Evolutionary conservation across 139 green algal species (phyloP).

Genomic region (Monoraphidium neglectum): DNA sequence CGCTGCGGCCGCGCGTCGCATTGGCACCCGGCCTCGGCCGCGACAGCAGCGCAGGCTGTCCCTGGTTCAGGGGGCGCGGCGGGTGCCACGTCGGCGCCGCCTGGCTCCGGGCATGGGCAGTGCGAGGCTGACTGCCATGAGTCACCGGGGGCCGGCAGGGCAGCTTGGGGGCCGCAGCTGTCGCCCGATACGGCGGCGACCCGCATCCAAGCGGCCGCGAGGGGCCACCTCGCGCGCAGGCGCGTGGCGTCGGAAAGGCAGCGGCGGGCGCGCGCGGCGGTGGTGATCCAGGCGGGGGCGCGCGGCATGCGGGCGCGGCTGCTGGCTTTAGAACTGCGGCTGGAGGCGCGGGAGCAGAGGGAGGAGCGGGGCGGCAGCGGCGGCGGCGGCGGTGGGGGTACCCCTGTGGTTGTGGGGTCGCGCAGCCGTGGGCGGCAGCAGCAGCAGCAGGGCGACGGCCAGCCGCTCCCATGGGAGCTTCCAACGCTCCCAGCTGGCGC

Average conservation of each 20-base stretch:
- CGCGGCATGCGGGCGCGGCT: neutral
- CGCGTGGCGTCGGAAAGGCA: neutral
- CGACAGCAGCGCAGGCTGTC: neutral
- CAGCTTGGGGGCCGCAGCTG: neutral
- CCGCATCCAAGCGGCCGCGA: conserved; percentile 4
- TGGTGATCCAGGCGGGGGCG: conserved; percentile 11
- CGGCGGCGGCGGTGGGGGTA: too few species aligned
- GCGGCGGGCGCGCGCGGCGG: neutral
- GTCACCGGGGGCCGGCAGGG: neutral
- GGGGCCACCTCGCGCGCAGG: conserved; percentile 6
- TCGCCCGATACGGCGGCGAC: conserved; percentile 1
- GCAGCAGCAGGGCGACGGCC: too few species aligned
- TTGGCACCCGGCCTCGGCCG: neutral
- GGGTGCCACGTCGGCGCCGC: neutral
- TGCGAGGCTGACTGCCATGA: too few species aligned
- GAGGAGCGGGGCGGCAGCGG: too few species aligned
- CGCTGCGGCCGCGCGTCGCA: neutral
- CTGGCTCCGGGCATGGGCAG: neutral
- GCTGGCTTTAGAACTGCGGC: too few species aligned
- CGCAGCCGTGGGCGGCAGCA: too few species aligned
- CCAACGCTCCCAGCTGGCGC: too few species aligned
- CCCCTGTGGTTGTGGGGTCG: too few species aligned
- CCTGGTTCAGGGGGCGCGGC: neutral
- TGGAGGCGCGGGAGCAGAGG: too few species aligned
- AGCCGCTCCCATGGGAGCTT: too few species aligned